Conservation (phyloP, 768 basidiomycete species). For the Pholiota conissans region DNA sequence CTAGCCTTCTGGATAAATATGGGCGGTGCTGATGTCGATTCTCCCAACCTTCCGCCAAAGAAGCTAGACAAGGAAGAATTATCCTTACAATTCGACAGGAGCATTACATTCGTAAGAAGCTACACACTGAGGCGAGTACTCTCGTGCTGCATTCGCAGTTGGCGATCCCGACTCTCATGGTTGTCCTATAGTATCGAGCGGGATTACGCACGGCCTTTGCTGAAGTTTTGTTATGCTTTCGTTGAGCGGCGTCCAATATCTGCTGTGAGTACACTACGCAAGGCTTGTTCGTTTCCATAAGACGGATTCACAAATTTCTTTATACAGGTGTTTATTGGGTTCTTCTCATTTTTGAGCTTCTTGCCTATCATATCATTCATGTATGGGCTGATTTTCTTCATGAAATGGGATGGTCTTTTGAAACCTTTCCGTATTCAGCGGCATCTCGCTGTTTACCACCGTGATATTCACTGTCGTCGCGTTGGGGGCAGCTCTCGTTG, state of each 20-base stretch:
- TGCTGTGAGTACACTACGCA: slow-evolving; percentile 18
- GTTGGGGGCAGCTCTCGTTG: slow-evolving; percentile 16
- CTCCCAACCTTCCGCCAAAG: not conserved
- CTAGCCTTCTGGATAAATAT: slow-evolving; percentile 4
- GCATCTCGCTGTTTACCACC: slow-evolving; percentile 15
- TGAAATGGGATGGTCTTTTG: not conserved
- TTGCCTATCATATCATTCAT: slow-evolving; percentile 23
- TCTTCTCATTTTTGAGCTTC: slow-evolving; percentile 18
- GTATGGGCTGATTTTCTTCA: slow-evolving; percentile 9
- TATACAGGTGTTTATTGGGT: slow-evolving; percentile 20
- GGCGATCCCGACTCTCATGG: not conserved
- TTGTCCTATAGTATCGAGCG: slow-evolving; percentile 20
- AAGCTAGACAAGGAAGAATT: slow-evolving; percentile 9
- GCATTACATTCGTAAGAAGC: slow-evolving; percentile 15
- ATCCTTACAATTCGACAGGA: slow-evolving; percentile 18
- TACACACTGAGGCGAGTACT: slow-evolving; percentile 10
- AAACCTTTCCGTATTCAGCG: slow-evolving; percentile 7
- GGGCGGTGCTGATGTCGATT: slow-evolving; percentile 8
- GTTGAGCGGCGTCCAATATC: slow-evolving; percentile 23
- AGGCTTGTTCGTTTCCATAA: not conserved
- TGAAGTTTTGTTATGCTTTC: slow-evolving; percentile 7
- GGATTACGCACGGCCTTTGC: slow-evolving; percentile 19
- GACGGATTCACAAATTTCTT: not conserved
- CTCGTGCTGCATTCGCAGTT: not conserved
- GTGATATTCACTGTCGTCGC: slow-evolving; percentile 15